Evolutionary conservation across 495 filamentous ascomycete species (phyloP).

Genomic region (Pseudevernia furfuracea): DNA sequence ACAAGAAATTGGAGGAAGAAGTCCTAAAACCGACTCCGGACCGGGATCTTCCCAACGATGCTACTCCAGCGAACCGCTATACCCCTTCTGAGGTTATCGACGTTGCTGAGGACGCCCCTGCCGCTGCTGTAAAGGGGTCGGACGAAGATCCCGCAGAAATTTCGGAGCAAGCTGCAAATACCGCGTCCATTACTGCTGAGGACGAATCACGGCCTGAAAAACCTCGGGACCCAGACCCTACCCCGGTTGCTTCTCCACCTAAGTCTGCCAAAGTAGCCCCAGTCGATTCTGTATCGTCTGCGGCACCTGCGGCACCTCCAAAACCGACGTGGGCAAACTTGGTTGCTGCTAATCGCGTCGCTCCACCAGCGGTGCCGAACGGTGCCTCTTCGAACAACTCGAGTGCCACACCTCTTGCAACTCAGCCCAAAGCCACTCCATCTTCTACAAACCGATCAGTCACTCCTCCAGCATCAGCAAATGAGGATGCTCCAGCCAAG

Average conservation of each 20-base stretch:
- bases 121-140: slow-evolving; percentile 13
- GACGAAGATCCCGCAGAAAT: slow-evolving; percentile 7
- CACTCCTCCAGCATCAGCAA: slow-evolving; percentile 30
- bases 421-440: slow-evolving; percentile 38
- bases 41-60: slow-evolving; percentile 39
- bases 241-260: slow-evolving; percentile 43
- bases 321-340: slow-evolving; percentile 82
- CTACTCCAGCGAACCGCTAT: slow-evolving; percentile 27
- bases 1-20: slow-evolving; percentile 49
- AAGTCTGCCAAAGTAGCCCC: slow-evolving; percentile 45
- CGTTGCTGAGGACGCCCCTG: slow-evolving; percentile 28
- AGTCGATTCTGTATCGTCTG: slow-evolving; percentile 40
- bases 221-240: slow-evolving; percentile 45
- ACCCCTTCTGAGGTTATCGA: slow-evolving; percentile 9
- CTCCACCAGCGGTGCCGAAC: slow-evolving; percentile 35
- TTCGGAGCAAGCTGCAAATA: slow-evolving; percentile 30
- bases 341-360: slow-evolving; percentile 45
- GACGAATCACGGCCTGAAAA: slow-evolving; percentile 46
- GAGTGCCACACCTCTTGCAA: slow-evolving; percentile 35
- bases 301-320: slow-evolving; percentile 30
- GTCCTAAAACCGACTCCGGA: slow-evolving; percentile 35
- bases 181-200: slow-evolving; percentile 39
- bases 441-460: slow-evolving; percentile 30
- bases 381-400: slow-evolving; percentile 35
- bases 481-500: slow-evolving; percentile 41